Percentiles rank a stretch among this genome's conserved stretches.
Evolutionary conservation across 2,329 filamentous ascomycete genomes (phyloP).

Genomic region (Myriosclerotinia curreyana): DNA sequence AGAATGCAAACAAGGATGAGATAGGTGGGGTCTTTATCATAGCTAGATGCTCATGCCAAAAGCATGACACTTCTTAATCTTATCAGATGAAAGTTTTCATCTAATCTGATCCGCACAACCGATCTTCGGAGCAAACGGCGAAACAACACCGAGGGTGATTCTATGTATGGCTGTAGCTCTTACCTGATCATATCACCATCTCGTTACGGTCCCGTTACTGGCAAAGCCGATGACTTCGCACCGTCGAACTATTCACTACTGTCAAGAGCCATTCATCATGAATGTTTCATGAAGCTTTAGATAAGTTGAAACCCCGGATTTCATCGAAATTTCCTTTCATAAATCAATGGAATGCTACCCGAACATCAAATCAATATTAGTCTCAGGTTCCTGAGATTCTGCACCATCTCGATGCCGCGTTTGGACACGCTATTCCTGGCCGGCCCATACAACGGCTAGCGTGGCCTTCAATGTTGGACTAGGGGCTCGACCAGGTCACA

Average conservation of each 20-base stretch:
- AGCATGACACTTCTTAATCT: constrained; percentile 1
- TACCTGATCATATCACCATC: neutral
- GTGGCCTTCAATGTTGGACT: constrained; percentile 51
- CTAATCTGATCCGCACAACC: constrained; percentile 17
- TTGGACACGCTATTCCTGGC: neutral
- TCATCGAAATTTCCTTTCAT: neutral
- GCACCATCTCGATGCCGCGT: neutral
- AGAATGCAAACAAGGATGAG: constrained; percentile 7
- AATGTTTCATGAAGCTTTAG: neutral
- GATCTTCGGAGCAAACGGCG: constrained; percentile 7
- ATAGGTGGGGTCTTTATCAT: constrained; percentile 3
- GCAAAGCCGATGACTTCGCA: neutral
- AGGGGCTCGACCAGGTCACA: constrained; percentile 52
- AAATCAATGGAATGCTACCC: neutral
- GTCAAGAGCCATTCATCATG: neutral
- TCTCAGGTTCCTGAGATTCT: neutral
- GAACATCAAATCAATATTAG: neutral
- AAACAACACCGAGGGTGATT: neutral
- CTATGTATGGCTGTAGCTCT: neutral
- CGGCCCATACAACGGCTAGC: constrained; percentile 32
- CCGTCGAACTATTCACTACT: neutral
- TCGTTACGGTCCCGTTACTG: neutral
- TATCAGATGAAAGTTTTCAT: constrained; percentile 22
- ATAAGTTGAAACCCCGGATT: neutral
- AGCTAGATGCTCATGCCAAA: neutral